phyloP scores from a whole-genome alignment of 2,329 filamentous ascomycete genomes.

The Sporothrix protearum region DNA sequence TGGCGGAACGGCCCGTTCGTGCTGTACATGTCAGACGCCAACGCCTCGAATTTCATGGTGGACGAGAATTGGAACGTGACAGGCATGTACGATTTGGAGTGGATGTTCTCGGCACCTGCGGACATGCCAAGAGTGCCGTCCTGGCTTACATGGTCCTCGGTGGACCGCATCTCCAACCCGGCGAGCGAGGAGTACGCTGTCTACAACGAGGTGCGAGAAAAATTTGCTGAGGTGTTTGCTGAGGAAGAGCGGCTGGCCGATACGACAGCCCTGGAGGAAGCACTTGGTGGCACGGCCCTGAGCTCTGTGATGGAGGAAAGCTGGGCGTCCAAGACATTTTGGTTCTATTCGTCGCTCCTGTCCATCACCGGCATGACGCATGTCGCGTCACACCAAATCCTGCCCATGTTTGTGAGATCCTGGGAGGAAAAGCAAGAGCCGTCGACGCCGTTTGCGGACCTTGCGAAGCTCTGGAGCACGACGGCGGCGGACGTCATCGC shows the following conservation, averaged over 20 bases:
- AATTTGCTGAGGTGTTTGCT: neutral
- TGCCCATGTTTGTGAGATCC: neutral
- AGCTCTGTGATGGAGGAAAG: constrained; percentile 12
- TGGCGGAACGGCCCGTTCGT: constrained; percentile 25
- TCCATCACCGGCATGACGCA: constrained; percentile 14
- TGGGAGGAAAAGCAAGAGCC: neutral
- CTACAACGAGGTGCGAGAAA: neutral
- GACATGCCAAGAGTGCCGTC: constrained; percentile 34
- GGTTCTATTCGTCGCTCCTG: constrained; percentile 10
- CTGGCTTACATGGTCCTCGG: constrained; percentile 32
- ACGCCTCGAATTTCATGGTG: constrained; percentile 35
- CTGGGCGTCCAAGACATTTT: constrained; percentile 9
- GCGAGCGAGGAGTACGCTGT: neutral
- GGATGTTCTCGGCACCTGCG: constrained; percentile 33
- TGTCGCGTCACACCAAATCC: constrained; percentile 4
- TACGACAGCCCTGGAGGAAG: neutral
- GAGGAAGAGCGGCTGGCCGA: constrained; percentile 13
- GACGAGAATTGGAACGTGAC: constrained; percentile 37
- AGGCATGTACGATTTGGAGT: constrained; percentile 36
- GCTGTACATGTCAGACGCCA: constrained; percentile 34
- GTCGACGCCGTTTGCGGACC: neutral
- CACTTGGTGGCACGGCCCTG: constrained; percentile 1
- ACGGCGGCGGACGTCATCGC: neutral
- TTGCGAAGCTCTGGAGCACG: neutral
- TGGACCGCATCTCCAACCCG: neutral